These are phyloP conservation scores for Rhizopus stolonifer DNA, from an alignment of 371 early-diverging fungal genomes.

Conservation along the genomic window DNA sequence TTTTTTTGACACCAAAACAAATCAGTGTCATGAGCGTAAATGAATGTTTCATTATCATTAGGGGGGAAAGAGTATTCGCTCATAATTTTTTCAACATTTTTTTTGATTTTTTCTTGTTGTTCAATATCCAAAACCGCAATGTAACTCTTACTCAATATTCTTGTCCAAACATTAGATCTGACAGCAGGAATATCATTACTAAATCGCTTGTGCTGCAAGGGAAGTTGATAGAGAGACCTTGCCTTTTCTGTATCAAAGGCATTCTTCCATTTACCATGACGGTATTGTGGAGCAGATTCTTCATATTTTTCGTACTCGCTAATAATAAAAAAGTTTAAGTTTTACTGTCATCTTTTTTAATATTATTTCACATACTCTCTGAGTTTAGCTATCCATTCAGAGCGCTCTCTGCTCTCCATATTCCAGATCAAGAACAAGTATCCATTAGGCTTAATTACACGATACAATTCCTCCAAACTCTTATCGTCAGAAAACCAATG, in stretches of 20 bases:
- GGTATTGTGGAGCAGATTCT: slow-evolving; percentile 35
- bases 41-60: slow-evolving; percentile 11
- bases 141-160: slow-evolving; percentile 46
- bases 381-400: slow-evolving; percentile 38
- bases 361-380: slow-evolving; percentile 22
- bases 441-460: slow-evolving; percentile 51
- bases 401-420: slow-evolving; percentile 39
- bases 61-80: slow-evolving; percentile 18
- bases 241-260: slow-evolving; percentile 35
- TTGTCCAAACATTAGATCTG: slow-evolving; percentile 28
- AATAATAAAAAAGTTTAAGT: neutral
- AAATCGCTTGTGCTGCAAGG: slow-evolving; percentile 26
- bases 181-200: slow-evolving; percentile 16
- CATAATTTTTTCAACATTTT: slow-evolving; percentile 25
- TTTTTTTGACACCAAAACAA: slow-evolving; percentile 31
- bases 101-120: slow-evolving; percentile 16
- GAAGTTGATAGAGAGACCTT: slow-evolving; percentile 19
- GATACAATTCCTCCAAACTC: slow-evolving; percentile 46
- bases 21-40: slow-evolving; percentile 40
- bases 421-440: slow-evolving; percentile 49
- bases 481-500: slow-evolving; percentile 58
- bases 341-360: neutral
- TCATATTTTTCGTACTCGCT: slow-evolving; percentile 40
- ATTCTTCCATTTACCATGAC: slow-evolving; percentile 36
- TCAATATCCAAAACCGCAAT: slow-evolving; percentile 34